A percentile compares a stretch with the other conserved stretches of the same genome.
Conservation (phyloP, 2,329 filamentous ascomycete genomes). For the Amesomyces nigricolor region DNA sequence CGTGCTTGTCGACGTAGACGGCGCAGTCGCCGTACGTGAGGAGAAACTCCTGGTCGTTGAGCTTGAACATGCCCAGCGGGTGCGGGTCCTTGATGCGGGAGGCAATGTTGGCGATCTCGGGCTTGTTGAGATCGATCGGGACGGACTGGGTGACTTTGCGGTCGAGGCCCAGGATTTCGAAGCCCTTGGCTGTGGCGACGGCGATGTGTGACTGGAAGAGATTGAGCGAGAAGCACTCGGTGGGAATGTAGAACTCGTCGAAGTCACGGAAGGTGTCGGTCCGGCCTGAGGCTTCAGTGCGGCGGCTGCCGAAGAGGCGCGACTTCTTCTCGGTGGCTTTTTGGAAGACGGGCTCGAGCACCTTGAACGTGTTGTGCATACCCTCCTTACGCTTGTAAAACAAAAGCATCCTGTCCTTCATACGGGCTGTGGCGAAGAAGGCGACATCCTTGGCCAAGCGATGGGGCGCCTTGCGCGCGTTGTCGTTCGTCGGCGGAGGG, state of each 20-base stretch:
- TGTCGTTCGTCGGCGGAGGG: conserved; percentile 61
- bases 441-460: conserved; percentile 89
- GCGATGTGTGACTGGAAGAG: conserved; percentile 93
- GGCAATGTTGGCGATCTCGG: conserved; percentile 78
- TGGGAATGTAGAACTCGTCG: conserved; percentile 97
- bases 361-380: conserved; percentile 90
- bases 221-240: conserved; percentile 91
- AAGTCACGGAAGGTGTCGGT: conserved; percentile 98
- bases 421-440: conserved; percentile 91
- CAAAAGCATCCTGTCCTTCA: conserved; percentile 92
- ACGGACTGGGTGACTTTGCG: conserved; percentile 96
- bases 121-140: conserved; percentile 68
- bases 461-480: conserved; percentile 78
- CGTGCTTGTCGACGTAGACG: conserved; percentile 97
- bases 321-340: conserved; percentile 82
- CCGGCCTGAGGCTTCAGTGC: conserved; percentile 53
- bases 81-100: conserved; percentile 74
- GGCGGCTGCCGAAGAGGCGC: conserved; percentile 57
- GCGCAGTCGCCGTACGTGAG: conserved; percentile 93
- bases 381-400: conserved; percentile 97
- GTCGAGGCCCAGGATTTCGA: conserved; percentile 93
- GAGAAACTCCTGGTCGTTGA: conserved; percentile 87
- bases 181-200: conserved; percentile 83
- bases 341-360: conserved; percentile 91
- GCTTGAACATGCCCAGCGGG: conserved; percentile 92